phyloP scores from a whole-genome alignment of 2,329 filamentous ascomycete species.

The Pyrenophora teres region DNA sequence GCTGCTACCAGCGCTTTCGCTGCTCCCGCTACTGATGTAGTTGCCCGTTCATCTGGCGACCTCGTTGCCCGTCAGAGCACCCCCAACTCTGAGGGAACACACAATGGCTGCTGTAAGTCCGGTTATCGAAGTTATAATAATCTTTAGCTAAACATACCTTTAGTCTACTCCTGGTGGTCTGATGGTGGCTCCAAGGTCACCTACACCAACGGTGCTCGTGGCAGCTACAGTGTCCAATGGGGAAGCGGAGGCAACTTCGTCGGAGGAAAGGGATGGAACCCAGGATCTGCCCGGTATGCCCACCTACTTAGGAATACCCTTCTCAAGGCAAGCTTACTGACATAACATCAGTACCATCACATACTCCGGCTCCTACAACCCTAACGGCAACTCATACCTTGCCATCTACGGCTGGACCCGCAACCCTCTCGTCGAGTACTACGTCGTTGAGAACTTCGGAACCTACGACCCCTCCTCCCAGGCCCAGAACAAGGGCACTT shows the following conservation, averaged over 20 bases:
- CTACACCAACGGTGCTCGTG: constrained; percentile 60
- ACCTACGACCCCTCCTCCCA: constrained; percentile 56
- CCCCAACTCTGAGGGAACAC: constrained; percentile 55
- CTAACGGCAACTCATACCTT: constrained; percentile 54
- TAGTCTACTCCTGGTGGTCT: constrained; percentile 62
- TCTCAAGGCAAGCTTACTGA: neutral
- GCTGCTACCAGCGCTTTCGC: constrained; percentile 32
- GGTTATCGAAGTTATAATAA: neutral
- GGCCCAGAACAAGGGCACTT: constrained; percentile 40
- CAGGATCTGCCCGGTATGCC: constrained; percentile 56
- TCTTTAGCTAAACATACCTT: neutral
- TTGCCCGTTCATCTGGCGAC: constrained; percentile 43
- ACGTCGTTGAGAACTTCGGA: constrained; percentile 57
- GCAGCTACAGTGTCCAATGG: constrained; percentile 59
- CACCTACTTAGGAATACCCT: constrained; percentile 5
- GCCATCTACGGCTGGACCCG: constrained; percentile 63
- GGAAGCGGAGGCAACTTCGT: constrained; percentile 60
- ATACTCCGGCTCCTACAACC: constrained; percentile 43
- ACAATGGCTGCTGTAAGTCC: constrained; percentile 59
- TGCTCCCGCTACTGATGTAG: constrained; percentile 41
- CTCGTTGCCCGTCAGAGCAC: constrained; percentile 47
- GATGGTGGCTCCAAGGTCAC: constrained; percentile 57
- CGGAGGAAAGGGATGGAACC: constrained; percentile 63
- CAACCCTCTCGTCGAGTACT: constrained; percentile 61
- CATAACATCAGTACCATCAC: constrained; percentile 31